Percentiles rank a stretch among this genome's conserved stretches.
Conservation (phyloP, 352 stramenopile genomes). For the Pythium folliculosum region DNA sequence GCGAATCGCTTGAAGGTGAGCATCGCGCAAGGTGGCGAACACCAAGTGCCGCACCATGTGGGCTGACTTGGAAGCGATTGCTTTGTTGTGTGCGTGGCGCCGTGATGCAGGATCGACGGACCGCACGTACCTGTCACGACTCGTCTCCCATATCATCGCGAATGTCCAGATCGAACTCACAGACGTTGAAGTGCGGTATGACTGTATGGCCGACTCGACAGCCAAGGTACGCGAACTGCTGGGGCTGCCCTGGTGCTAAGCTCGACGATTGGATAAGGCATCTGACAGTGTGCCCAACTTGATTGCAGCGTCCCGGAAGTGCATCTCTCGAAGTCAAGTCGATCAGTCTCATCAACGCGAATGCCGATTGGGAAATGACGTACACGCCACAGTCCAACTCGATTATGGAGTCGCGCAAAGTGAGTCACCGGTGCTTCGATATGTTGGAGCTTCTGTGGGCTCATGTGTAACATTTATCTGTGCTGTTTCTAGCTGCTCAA, state of each 20-base stretch:
- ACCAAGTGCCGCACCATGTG: neutral
- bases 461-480: neutral
- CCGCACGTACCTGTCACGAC: constrained; percentile 77
- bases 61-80: neutral
- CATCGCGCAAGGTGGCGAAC: neutral
- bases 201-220: constrained; percentile 65
- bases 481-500: constrained; percentile 48
- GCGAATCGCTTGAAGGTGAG: constrained; percentile 16
- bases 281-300: too few relatives aligned
- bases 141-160: constrained; percentile 84
- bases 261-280: neutral
- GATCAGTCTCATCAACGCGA: constrained; percentile 74
- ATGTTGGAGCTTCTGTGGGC: neutral
- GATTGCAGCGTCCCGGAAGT: constrained; percentile 56
- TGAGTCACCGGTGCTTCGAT: constrained; percentile 23
- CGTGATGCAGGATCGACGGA: constrained; percentile 37
- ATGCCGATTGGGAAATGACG: constrained; percentile 72
- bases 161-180: constrained; percentile 87
- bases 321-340: constrained; percentile 66
- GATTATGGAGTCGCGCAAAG: constrained; percentile 81
- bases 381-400: constrained; percentile 78
- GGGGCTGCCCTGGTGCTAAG: neutral
- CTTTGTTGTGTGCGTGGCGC: constrained; percentile 1
- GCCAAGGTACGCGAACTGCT: constrained; percentile 43
- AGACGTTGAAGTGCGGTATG: constrained; percentile 83